Evolutionary conservation across 176 grass and related monocot genomes (phyloP).

Genomic region (Oryza glaberrima): DNA sequence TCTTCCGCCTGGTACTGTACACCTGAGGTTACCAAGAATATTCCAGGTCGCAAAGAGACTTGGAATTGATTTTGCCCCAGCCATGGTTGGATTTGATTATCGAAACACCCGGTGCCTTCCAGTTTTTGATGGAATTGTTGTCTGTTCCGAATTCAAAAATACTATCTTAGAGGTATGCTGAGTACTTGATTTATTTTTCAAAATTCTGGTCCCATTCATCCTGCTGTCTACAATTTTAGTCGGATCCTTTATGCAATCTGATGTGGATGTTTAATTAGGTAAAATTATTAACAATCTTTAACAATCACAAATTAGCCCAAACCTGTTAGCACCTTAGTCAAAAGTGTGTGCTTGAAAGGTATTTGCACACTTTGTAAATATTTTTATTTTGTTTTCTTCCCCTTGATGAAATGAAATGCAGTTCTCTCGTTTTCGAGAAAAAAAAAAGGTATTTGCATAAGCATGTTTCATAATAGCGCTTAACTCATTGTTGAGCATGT

Average conservation of each 20-base stretch:
- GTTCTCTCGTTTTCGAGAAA: no score
- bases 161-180: constrained; percentile 82
- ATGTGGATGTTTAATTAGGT: background rate
- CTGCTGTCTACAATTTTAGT: background rate
- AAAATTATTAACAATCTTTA: background rate
- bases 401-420: no score
- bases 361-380: background rate
- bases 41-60: constrained; percentile 86
- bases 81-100: constrained; percentile 97
- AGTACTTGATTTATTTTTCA: constrained; percentile 30
- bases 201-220: constrained; percentile 5
- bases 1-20: constrained; percentile 84
- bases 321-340: background rate
- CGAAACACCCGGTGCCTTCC: constrained; percentile 65
- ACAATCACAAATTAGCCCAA: background rate
- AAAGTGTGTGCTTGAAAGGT: background rate
- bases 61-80: constrained; percentile 88
- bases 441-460: constrained; percentile 12
- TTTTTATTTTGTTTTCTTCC: no score
- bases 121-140: constrained; percentile 83
- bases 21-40: constrained; percentile 87
- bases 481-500: background rate
- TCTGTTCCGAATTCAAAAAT: constrained; percentile 77
- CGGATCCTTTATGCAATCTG: background rate
- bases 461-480: background rate